A percentile compares a stretch with the other conserved stretches of the same genome.
Conservation (phyloP, 139 green algal genomes). For the Chlorella sorokiniana region DNA sequence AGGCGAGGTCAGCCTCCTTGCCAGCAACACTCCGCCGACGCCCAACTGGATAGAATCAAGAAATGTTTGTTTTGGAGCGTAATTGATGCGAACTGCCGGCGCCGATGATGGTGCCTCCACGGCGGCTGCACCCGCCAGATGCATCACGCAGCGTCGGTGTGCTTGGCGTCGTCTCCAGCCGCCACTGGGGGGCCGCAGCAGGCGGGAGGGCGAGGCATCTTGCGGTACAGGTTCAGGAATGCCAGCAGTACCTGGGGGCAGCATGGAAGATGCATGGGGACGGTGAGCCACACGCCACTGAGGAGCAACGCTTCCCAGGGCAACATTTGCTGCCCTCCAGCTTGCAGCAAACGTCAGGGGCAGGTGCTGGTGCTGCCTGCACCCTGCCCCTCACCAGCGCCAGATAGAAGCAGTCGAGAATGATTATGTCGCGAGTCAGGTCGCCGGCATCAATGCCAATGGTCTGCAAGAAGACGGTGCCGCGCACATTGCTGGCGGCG, state of each 20-base stretch:
- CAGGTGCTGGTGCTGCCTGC: neutral
- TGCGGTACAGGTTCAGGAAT: conserved; percentile 35
- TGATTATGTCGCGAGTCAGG: conserved; percentile 43
- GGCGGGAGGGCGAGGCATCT: conserved; percentile 27
- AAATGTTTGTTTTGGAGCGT: no score
- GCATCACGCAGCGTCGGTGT: no score
- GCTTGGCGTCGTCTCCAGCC: neutral
- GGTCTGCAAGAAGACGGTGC: conserved; percentile 58
- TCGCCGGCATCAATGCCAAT: conserved; percentile 41
- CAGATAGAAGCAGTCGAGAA: conserved; percentile 48
- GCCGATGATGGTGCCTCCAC: no score
- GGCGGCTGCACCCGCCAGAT: no score
- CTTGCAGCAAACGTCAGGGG: neutral
- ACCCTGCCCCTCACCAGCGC: conserved; percentile 3
- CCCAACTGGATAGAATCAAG: no score
- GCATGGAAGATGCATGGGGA: neutral
- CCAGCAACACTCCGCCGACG: no score
- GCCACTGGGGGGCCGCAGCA: neutral
- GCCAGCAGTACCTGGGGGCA: conserved; percentile 21
- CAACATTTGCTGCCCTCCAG: neutral
- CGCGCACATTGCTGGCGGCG: conserved; percentile 33
- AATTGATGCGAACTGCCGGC: no score
- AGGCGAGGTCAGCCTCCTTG: no score
- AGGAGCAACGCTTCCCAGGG: neutral
- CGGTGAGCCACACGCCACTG: neutral